These are phyloP conservation scores for Pilasporangium apinafurcum DNA, from an alignment of 352 stramenopile species.

Conservation along the genomic window DNA sequence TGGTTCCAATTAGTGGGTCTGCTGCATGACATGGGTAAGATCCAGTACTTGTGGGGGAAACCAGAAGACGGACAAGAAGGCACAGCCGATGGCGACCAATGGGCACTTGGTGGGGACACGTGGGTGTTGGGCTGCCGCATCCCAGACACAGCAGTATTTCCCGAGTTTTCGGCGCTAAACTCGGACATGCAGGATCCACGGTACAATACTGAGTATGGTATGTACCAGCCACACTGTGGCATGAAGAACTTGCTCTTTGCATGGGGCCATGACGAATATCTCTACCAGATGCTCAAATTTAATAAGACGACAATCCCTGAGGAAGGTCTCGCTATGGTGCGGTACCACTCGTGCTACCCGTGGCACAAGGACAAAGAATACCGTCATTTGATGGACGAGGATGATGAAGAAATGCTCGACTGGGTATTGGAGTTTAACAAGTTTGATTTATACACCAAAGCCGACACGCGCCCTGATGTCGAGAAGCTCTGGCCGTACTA, in stretches of 20 bases:
- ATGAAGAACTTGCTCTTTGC: constrained; percentile 87
- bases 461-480: constrained; percentile 69
- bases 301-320: constrained; percentile 85
- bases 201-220: constrained; percentile 85
- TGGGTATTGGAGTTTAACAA: constrained; percentile 93
- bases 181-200: constrained; percentile 81
- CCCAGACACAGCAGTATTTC: constrained; percentile 86
- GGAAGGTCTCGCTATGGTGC: constrained; percentile 90
- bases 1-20: constrained; percentile 91
- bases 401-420: constrained; percentile 83
- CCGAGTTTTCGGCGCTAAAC: constrained; percentile 87
- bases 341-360: constrained; percentile 92
- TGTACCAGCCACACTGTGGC: constrained; percentile 88
- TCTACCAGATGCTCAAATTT: constrained; percentile 91
- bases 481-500: constrained; percentile 91
- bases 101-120: constrained; percentile 91
- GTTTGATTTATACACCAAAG: constrained; percentile 94
- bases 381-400: constrained; percentile 78
- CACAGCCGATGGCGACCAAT: constrained; percentile 84
- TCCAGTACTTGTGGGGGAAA: constrained; percentile 90
- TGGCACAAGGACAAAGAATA: constrained; percentile 94
- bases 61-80: constrained; percentile 84
- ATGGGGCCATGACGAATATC: constrained; percentile 92
- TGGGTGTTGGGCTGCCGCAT: constrained; percentile 90
- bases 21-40: constrained; percentile 94